These are phyloP conservation scores for Monilinia fructigena DNA, from an alignment of 2,329 filamentous ascomycete genomes.

Conservation along the genomic window DNA sequence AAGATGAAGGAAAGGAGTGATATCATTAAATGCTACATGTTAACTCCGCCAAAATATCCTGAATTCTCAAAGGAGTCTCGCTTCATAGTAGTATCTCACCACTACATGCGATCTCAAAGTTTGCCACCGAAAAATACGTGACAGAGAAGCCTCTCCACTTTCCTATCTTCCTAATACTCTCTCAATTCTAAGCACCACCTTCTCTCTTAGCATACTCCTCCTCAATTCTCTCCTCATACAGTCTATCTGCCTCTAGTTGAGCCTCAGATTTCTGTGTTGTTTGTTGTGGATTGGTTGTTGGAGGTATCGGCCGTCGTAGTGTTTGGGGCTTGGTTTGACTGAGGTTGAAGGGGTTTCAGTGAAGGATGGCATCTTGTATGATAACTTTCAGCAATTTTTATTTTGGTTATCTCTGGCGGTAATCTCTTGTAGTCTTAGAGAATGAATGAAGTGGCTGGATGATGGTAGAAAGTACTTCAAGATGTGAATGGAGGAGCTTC, in stretches of 20 bases:
- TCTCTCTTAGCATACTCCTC: conserved; percentile 31
- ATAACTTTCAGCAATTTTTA: not conserved
- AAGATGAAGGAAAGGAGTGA: not conserved
- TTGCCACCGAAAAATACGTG: not conserved
- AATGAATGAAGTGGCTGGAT: not conserved
- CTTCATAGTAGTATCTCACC: not conserved
- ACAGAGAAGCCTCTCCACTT: not conserved
- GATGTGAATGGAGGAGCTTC: not conserved
- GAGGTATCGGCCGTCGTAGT: not conserved
- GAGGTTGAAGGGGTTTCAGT: conserved; percentile 15
- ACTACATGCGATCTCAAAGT: not conserved
- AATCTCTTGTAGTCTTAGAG: not conserved
- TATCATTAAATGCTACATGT: conserved; percentile 7
- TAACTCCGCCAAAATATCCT: not conserved
- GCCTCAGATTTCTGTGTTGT: conserved; percentile 23
- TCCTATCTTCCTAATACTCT: not conserved
- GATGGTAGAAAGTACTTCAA: not conserved
- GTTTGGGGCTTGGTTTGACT: not conserved
- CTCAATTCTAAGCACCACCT: conserved; percentile 36
- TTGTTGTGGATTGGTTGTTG: not conserved
- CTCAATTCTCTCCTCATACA: conserved; percentile 29
- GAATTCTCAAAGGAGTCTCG: too few relatives aligned
- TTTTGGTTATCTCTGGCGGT: not conserved
- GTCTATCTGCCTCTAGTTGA: conserved; percentile 25
- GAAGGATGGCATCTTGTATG: conserved; percentile 21